A percentile compares a stretch with the other conserved stretches of the same genome.
These are phyloP conservation scores for Peniophora sp. DNA, from an alignment of 1,284 basidiomycete species.

Conservation along the genomic window DNA sequence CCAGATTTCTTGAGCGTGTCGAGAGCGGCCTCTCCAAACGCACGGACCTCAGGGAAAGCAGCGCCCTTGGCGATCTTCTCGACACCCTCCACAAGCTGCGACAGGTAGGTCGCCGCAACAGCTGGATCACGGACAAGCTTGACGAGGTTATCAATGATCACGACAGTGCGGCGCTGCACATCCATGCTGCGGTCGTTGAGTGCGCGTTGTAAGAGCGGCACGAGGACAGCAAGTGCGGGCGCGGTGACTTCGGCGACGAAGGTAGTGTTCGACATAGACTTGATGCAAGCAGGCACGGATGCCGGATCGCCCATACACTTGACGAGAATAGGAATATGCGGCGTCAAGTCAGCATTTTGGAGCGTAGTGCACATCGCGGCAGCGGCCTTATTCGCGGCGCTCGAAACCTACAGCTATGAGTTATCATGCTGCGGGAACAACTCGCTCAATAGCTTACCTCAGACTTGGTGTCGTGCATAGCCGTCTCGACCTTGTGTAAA, in stretches of 20 bases:
- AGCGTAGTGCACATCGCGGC: conserved; percentile 88
- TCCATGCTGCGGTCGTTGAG: conserved; percentile 97
- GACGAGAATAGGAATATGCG: conserved; percentile 87
- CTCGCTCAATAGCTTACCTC: conserved; percentile 51
- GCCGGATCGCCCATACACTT: conserved; percentile 93
- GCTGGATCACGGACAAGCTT: conserved; percentile 93
- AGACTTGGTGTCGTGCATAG: conserved; percentile 97
- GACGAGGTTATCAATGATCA: conserved; percentile 95
- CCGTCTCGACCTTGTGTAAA: conserved; percentile 81
- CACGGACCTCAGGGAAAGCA: conserved; percentile 94
- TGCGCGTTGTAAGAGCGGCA: conserved; percentile 87
- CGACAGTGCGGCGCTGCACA: conserved; percentile 81
- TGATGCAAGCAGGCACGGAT: conserved; percentile 89
- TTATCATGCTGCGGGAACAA: conserved; percentile 1
- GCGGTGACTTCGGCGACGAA: conserved; percentile 98
- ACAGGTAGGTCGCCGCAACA: conserved; percentile 86
- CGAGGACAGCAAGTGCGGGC: conserved; percentile 93
- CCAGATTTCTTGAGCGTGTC: conserved; percentile 75
- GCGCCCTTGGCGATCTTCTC: conserved; percentile 87
- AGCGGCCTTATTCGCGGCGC: conserved; percentile 88
- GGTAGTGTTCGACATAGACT: conserved; percentile 89
- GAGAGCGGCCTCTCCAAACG: conserved; percentile 79
- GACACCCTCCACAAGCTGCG: conserved; percentile 85
- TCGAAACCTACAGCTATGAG: conserved; percentile 60
- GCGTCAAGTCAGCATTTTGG: conserved; percentile 89